A percentile compares a stretch with the other conserved stretches of the same genome.
Evolutionary conservation across 768 basidiomycete genomes (phyloP).

Genomic region (Sutorius australiensis): DNA sequence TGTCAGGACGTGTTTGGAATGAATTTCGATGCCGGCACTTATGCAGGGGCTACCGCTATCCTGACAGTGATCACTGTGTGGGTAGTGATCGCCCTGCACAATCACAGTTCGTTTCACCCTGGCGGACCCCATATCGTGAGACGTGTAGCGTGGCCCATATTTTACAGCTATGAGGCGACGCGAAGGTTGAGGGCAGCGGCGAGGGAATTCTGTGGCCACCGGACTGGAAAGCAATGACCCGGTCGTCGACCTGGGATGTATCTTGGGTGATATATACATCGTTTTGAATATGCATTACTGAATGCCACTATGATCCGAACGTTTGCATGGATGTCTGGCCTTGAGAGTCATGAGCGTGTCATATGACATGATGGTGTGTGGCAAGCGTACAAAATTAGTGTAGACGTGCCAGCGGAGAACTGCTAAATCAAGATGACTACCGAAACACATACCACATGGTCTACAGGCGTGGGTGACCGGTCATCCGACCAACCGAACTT

Average conservation of each 20-base stretch:
- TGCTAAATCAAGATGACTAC: background rate
- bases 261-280: background rate
- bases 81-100: slow-evolving; percentile 53
- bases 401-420: no score
- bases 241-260: background rate
- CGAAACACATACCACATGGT: background rate
- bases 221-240: no score
- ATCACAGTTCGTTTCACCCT: slow-evolving; percentile 21
- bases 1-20: slow-evolving; percentile 32
- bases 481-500: background rate
- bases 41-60: slow-evolving; percentile 41
- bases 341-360: no score
- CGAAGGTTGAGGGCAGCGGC: background rate
- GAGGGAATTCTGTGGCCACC: background rate
- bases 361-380: no score
- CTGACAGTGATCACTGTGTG: slow-evolving; percentile 53
- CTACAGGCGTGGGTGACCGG: background rate
- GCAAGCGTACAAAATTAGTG: no score
- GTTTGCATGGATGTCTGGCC: no score
- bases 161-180: background rate
- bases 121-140: background rate
- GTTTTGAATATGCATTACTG: background rate
- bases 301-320: no score
- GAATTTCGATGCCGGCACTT: slow-evolving; percentile 37
- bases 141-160: slow-evolving; percentile 22